Evolutionary conservation across 192 early-diverging fungal species (phyloP), one percentile per base, ranked within the genome.

Genomic region (Entomortierella lignicola): DNA sequence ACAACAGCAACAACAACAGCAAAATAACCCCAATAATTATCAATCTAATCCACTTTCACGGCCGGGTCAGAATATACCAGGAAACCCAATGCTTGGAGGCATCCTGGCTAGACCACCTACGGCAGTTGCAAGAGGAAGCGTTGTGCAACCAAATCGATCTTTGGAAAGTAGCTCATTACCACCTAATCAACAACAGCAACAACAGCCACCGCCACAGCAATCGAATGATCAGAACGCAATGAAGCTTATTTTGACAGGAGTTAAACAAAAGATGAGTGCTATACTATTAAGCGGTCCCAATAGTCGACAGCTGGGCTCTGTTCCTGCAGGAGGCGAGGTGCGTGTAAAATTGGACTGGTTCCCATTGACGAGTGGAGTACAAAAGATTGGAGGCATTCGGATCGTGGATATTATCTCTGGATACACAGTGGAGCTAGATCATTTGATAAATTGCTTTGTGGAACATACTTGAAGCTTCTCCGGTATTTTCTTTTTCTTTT

Each of bases 311-410:
- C 72, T 97, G 37, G 95, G 94, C 20, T 77, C 84, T 12, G 69
- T 97, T 12, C 81, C 74, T 42, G 82, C 89, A 8, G 85, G 88
- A 39, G 85, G 84, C 55, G 82, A 83, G 13, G 81, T 85, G 4
- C 91, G 94, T 23, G 84, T 96, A 39, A 69, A 81, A 1, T 44
- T 99, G 55, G 84, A 93, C 66, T 97, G 96, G 67, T 89, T 97
- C 67, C 89, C 96, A 12, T 71, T 98, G 60, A 85, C 89, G 42
- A 83, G 92, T 25, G 97, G 97, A 20, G 82, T 97, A 50, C 96
- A 97, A 74, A 91, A 91, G 63, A 82, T 98, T 69, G 90, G 92
- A 18, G 95, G 95, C 4, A 81, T 98, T 65, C 87, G 82, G 53
- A 70, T 98, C 2, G 66, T 69, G 7, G 96, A 98, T 77, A 68